Evolutionary conservation across 306 rosid species (phyloP), one percentile per base, ranked within the genome.

Genomic region (Lotus japonicus): DNA sequence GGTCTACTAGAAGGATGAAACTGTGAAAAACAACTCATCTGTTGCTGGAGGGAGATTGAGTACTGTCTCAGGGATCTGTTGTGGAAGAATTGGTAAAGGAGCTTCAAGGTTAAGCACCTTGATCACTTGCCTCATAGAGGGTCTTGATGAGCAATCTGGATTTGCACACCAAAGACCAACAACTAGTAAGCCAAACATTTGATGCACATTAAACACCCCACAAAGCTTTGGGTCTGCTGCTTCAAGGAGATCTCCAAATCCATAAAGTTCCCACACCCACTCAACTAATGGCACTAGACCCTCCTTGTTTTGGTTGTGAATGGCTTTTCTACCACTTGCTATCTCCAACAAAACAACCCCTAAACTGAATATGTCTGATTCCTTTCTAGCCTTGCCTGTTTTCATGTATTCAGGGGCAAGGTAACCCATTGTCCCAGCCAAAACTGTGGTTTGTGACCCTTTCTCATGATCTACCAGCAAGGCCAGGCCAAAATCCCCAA

Each of bases 401-500:
- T 31, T 31, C 36, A 31, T 31, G 36, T 31, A 31, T 31, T 31
- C 36, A 31, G 36, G 36, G 36, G 36, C 7, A 31, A 31, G 36
- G 36, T 31, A 31, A 31, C 36, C 36, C 36, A 31, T 31, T 31
- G 6, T 31, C 36, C 36, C 36, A 2, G 61, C 83, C n/a, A 43
- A 5, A 5, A 1, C 28, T 0, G 79, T 71, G 11, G 77, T 56
- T 9, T 63, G 50, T 14, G 65, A 58, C 14, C 77, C 79, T n/a
- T 19, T 65, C 43, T 31, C 58, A 8, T 78, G 67, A 23, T 78
- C 83, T 23, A 58, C 75, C 6, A 78, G 2, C 73, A 67, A 68
- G 2, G 86, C 83, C 2, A 74, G 18, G 6, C 86, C 83, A 59
- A 82, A 82, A 45, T 74, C 77, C 5, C 84, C 81, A 6, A 82